Evolutionary conservation across 345 rosid species (phyloP).

Genomic region (Rhizophora apiculata): DNA sequence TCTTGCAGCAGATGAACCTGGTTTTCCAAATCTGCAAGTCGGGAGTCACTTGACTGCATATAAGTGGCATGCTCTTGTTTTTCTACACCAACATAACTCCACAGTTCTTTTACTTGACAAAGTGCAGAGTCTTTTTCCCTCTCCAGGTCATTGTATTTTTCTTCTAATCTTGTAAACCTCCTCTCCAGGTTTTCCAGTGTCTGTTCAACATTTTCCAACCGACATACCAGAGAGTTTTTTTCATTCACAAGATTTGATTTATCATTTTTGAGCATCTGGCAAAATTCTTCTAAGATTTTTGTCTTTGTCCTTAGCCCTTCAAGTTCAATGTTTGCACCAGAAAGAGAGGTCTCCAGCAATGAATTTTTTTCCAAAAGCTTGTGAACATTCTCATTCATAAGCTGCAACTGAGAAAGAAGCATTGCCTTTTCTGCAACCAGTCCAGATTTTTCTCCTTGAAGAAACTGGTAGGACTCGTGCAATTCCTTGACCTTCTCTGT

Average conservation of each 20-base stretch:
- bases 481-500: slow-evolving; percentile 23
- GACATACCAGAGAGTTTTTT: slow-evolving; percentile 23
- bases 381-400: slow-evolving; percentile 47
- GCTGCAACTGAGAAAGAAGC: slow-evolving; percentile 74
- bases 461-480: slow-evolving; percentile 58
- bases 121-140: slow-evolving; percentile 20
- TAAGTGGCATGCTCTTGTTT: slow-evolving; percentile 53
- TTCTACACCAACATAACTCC: slow-evolving; percentile 52
- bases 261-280: slow-evolving; percentile 27
- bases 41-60: slow-evolving; percentile 55
- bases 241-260: slow-evolving; percentile 22
- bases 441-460: slow-evolving; percentile 36
- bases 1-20: slow-evolving; percentile 62
- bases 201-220: slow-evolving; percentile 31
- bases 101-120: slow-evolving; percentile 30
- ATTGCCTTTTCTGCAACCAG: slow-evolving; percentile 40
- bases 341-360: slow-evolving; percentile 25
- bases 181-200: slow-evolving; percentile 61
- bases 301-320: slow-evolving; percentile 25
- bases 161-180: slow-evolving; percentile 51
- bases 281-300: slow-evolving; percentile 28
- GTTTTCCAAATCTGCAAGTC: slow-evolving; percentile 63
- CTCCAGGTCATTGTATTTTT: slow-evolving; percentile 29
- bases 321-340: slow-evolving; percentile 26
- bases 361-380: slow-evolving; percentile 27